Percentiles rank a stretch among this genome's conserved stretches.
Conservation (phyloP, 2,329 filamentous ascomycete genomes). For the Colletotrichum magnum region DNA sequence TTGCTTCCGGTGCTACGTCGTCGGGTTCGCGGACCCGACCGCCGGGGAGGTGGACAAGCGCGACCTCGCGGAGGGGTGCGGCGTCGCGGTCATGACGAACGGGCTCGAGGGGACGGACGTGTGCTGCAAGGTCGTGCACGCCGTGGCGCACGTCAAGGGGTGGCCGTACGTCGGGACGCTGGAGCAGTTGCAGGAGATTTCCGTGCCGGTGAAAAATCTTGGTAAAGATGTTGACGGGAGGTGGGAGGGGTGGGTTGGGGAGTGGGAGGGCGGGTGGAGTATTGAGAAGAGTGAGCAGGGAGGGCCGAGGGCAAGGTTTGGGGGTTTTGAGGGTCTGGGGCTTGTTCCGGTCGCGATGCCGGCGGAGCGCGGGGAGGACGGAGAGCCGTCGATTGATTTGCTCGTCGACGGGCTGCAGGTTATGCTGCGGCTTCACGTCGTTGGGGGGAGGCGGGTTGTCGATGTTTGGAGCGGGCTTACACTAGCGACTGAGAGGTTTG, state of each 20-base stretch:
- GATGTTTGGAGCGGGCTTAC: constrained; percentile 26
- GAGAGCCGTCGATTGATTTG: constrained; percentile 18
- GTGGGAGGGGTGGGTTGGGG: constrained; percentile 25
- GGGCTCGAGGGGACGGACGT: constrained; percentile 24
- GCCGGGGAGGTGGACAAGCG: constrained; percentile 1
- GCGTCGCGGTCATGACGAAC: constrained; percentile 44
- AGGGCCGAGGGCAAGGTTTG: constrained; percentile 1
- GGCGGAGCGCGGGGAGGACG: background rate
- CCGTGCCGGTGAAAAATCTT: constrained; percentile 3
- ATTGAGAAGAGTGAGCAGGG: constrained; percentile 7
- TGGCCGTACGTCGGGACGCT: constrained; percentile 35
- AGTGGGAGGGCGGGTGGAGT: constrained; percentile 14
- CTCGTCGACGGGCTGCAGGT: constrained; percentile 5
- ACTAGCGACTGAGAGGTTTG: background rate
- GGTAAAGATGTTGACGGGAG: background rate
- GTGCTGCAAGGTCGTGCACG: constrained; percentile 20
- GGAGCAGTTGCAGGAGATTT: constrained; percentile 15
- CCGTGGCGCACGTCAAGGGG: constrained; percentile 16
- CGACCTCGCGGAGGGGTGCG: constrained; percentile 35
- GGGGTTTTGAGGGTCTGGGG: constrained; percentile 2
- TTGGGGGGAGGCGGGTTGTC: background rate
- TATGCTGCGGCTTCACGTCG: constrained; percentile 16
- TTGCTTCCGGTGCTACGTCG: constrained; percentile 39
- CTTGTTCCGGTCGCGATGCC: constrained; percentile 20
- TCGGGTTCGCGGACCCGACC: constrained; percentile 36